Conservation (phyloP, 768 basidiomycete species). For the Myochromella boudieri region DNA sequence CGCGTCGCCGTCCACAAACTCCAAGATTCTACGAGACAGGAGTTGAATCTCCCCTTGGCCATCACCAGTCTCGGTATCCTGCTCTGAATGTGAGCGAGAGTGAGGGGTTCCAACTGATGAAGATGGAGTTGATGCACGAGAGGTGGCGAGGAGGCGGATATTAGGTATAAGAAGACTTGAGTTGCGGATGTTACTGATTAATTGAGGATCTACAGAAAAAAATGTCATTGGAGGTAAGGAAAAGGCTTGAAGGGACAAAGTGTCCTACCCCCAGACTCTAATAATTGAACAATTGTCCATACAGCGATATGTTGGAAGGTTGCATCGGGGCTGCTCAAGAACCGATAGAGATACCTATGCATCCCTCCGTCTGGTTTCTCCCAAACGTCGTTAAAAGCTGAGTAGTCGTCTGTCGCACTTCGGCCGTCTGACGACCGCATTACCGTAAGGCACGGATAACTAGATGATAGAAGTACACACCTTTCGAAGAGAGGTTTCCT, state of each 20-base stretch:
- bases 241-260: background rate
- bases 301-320: slow-evolving; percentile 99
- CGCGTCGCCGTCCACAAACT: slow-evolving; percentile 77
- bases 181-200: slow-evolving; percentile 86
- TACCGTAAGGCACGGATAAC: background rate
- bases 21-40: slow-evolving; percentile 81
- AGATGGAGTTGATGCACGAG: slow-evolving; percentile 65
- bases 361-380: slow-evolving; percentile 97
- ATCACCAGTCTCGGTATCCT: slow-evolving; percentile 82
- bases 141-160: slow-evolving; percentile 79
- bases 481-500: slow-evolving; percentile 96
- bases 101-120: slow-evolving; percentile 77
- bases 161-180: slow-evolving; percentile 82
- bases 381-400: slow-evolving; percentile 98
- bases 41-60: slow-evolving; percentile 91
- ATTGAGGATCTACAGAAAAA: slow-evolving; percentile 65
- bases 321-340: slow-evolving; percentile 89
- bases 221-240: slow-evolving; percentile 2
- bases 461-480: slow-evolving; percentile 35
- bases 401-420: slow-evolving; percentile 82
- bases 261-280: slow-evolving; percentile 86
- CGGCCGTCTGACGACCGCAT: slow-evolving; percentile 61
- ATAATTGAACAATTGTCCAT: slow-evolving; percentile 97
- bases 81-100: slow-evolving; percentile 69
- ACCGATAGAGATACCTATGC: slow-evolving; percentile 91